A percentile compares a stretch with the other conserved stretches of the same genome.
Evolutionary conservation across 805 yeast species (phyloP).

Genomic region (Wickerhamiella azymoides): DNA sequence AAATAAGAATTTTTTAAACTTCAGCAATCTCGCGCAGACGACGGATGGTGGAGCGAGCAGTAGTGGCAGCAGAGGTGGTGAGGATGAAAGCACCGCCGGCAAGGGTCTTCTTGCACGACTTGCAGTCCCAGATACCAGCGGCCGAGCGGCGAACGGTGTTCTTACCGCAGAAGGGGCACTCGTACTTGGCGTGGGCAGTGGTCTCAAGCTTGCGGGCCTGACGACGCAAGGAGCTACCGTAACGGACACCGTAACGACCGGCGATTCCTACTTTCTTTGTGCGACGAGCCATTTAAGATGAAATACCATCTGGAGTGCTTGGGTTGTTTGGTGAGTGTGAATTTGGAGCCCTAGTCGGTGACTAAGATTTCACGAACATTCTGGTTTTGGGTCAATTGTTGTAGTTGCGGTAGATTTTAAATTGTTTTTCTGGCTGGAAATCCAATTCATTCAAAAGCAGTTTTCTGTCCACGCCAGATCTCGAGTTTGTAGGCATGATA

Average conservation of each 20-base stretch:
- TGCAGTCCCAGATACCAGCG: constrained; percentile 98
- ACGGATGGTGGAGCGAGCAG: constrained; percentile 99
- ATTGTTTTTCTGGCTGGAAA: too few relatives aligned
- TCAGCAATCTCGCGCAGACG: constrained; percentile 99
- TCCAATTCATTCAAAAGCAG: not conserved
- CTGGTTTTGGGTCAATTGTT: too few relatives aligned
- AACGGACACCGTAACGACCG: constrained; percentile 99
- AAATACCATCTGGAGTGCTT: constrained; percentile 3
- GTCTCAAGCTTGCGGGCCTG: constrained; percentile 98
- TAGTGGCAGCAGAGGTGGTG: constrained; percentile 97
- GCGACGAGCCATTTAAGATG: constrained; percentile 69
- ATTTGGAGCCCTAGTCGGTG: not conserved
- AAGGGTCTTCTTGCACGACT: constrained; percentile 86
- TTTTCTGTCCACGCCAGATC: too few relatives aligned
- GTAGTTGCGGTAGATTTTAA: too few relatives aligned
- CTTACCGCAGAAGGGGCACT: constrained; percentile 99
- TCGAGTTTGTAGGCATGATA: too few relatives aligned
- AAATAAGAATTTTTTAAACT: constrained; percentile 46
- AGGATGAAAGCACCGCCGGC: constrained; percentile 99
- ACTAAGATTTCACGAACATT: not conserved
- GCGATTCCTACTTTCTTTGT: constrained; percentile 99
- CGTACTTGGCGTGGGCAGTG: constrained; percentile 98
- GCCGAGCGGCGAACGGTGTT: constrained; percentile 95
- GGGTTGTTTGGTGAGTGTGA: constrained; percentile 5
- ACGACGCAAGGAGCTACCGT: constrained; percentile 99